These are phyloP conservation scores for Ustilago bromivora DNA, from an alignment of 1,284 basidiomycete species.

Conservation along the genomic window DNA sequence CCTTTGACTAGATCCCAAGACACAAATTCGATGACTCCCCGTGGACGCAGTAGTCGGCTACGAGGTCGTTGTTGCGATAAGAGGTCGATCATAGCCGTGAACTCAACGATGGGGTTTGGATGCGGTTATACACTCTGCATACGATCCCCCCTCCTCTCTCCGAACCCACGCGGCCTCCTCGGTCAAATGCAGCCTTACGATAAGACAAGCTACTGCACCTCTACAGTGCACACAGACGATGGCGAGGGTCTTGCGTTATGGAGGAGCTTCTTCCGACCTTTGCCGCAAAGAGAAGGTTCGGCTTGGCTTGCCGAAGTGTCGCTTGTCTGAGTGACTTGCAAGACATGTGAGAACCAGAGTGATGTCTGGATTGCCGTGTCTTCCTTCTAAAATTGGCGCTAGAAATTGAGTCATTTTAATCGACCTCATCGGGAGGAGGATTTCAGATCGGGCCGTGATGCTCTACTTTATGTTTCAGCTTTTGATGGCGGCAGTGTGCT, in stretches of 20 bases:
- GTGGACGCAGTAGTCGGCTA: not conserved
- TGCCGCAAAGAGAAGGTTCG: not conserved
- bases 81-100: not conserved
- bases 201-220: not conserved
- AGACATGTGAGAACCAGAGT: not conserved
- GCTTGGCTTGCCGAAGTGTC: not conserved
- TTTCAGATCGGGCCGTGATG: not conserved
- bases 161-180: not conserved
- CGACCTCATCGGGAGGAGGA: not conserved
- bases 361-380: conserved; percentile 4
- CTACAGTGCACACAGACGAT: not conserved
- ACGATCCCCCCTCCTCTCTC: not conserved
- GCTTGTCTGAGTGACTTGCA: not conserved
- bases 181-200: conserved; percentile 2
- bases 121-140: not conserved
- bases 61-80: not conserved
- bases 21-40: not conserved
- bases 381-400: not conserved
- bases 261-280: conserved; percentile 7
- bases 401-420: not conserved
- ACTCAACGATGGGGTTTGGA: not conserved
- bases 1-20: not conserved
- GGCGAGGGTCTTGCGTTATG: not conserved
- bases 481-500: too few relatives aligned
- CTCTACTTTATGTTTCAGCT: not conserved